Base-by-base conservation (phyloP, 148 eudicot species). In the Chenopodium quinoa region DNA sequence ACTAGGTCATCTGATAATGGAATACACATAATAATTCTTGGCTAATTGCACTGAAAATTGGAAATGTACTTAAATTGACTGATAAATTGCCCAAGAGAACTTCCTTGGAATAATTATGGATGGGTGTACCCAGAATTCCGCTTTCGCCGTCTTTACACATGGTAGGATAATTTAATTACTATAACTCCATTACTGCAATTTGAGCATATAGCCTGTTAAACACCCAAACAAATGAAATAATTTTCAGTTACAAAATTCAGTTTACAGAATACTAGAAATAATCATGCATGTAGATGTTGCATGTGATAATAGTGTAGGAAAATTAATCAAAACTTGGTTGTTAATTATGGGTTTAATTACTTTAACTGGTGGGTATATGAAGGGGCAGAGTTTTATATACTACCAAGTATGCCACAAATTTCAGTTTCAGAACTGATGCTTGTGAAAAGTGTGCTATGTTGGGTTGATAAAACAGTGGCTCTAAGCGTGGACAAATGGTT, bases 61-160 rank as follows among this genome's bases (percentile, higher is more conserved):
- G 62, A 65, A 75, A 84, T 84, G 81, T 73, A 84, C 70, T 37
- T 81, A 81, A 63, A 67, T 74, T 78, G 75, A 77, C 52, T 77
- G 71, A 81, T 69, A 69, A 64, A 29, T 56, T 77, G 78, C 83
- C 78, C 74, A 72, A 81, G 65, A 77, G 64, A 77, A 80, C 78
- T 29, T 71, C 58, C 40, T 48, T 46, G 81, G 71, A 76, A 71
- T 54, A 70, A 63, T 62, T 37, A n/a, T 66, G 34, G 65, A 12
- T 64, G 9, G 77, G 9, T 84, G 1, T 34, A 81, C 67, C 77
- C 71, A 74, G 75, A 37, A 78, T 72, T 73, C 79, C 60, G 50
- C 64, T 72, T 72, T 63, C 13, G 23, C 54, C 75, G 73, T 70
- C 80, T 75, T 65, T 50, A 66, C 79, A 81, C 78, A 78, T 12